These are phyloP conservation scores for Amaranthus cruentus DNA, from an alignment of 148 eudicot genomes.

Conservation along the genomic window DNA sequence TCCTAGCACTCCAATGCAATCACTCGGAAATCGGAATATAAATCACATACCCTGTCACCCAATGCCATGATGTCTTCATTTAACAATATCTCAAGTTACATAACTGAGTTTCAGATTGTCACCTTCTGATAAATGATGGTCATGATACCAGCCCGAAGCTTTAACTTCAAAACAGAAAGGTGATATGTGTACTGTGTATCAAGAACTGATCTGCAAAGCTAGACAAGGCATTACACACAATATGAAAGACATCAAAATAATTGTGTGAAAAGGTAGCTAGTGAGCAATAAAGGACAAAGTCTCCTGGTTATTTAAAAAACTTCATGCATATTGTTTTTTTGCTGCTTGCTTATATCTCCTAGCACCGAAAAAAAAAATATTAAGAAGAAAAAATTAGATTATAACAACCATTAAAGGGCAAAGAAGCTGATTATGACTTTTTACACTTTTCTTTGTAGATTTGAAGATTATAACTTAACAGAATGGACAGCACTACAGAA, in stretches of 20 bases:
- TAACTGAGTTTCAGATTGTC: not conserved
- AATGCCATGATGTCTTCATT: too few species aligned
- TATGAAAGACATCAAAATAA: not conserved
- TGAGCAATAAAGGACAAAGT: not conserved
- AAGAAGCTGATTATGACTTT: too few species aligned
- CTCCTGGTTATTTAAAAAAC: not conserved
- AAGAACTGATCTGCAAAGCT: slow-evolving; percentile 76
- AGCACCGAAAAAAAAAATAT: not conserved
- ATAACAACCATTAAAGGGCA: too few species aligned
- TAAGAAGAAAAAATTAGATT: too few species aligned
- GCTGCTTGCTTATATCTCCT: not conserved
- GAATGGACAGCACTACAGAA: too few species aligned
- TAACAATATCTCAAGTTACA: not conserved
- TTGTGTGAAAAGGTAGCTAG: too few species aligned
- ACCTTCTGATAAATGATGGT: slow-evolving; percentile 78
- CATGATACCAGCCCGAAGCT: slow-evolving; percentile 85
- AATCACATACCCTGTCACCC: too few species aligned
- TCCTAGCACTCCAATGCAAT: too few species aligned
- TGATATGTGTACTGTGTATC: slow-evolving; percentile 90
- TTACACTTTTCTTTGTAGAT: too few species aligned
- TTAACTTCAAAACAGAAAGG: slow-evolving; percentile 69
- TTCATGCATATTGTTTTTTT: slow-evolving; percentile 5
- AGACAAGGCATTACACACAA: slow-evolving; percentile 17
- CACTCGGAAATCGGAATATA: too few species aligned
- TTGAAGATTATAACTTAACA: too few species aligned